Evolutionary conservation across 164 flowering plant species (phyloP).

Genomic region (Taxillus chinensis): DNA sequence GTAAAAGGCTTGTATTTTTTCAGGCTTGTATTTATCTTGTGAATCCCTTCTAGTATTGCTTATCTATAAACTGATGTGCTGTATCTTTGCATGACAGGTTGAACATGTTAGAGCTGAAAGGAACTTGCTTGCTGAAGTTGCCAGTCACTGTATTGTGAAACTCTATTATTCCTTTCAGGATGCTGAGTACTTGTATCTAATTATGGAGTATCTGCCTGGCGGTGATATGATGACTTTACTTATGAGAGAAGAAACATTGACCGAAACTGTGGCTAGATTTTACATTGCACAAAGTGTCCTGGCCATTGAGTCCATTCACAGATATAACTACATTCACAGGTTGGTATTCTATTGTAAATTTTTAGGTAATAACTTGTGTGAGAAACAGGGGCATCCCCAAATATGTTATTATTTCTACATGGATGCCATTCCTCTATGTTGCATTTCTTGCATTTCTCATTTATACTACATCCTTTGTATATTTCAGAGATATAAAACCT

Average conservation of each 20-base stretch:
- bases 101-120: conserved; percentile 97
- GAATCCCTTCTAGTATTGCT: too few species aligned
- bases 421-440: background rate
- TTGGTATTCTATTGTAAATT: conserved; percentile 13
- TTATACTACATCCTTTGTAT: background rate
- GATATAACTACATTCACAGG: conserved; percentile 95
- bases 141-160: conserved; percentile 83
- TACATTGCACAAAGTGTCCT: conserved; percentile 89
- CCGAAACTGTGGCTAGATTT: conserved; percentile 88
- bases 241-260: conserved; percentile 90
- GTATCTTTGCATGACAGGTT: conserved; percentile 35
- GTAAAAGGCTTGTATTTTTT: too few species aligned
- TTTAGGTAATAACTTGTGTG: background rate
- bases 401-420: background rate
- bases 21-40: too few species aligned
- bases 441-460: conserved; percentile 1
- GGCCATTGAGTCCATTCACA: conserved; percentile 95
- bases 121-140: conserved; percentile 97
- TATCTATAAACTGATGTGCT: background rate
- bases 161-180: conserved; percentile 96
- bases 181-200: conserved; percentile 72
- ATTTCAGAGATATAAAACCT: conserved; percentile 84
- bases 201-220: conserved; percentile 99
- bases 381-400: background rate
- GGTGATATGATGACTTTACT: conserved; percentile 98